Conservation (phyloP, 2,329 filamentous ascomycete genomes). For the Pseudogymnoascus sp. region DNA sequence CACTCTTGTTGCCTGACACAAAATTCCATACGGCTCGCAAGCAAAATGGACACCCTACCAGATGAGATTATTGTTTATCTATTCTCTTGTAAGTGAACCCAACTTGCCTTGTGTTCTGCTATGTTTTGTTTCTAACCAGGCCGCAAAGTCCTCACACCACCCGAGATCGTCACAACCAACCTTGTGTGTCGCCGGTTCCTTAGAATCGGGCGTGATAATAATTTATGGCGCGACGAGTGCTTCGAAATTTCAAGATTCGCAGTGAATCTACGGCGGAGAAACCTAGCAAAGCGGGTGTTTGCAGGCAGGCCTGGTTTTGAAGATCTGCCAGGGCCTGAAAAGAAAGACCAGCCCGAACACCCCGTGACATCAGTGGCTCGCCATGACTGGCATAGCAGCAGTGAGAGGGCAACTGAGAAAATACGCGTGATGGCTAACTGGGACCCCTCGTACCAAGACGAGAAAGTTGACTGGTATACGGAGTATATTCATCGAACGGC, state of each 20-base stretch:
- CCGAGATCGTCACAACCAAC: slow-evolving; percentile 60
- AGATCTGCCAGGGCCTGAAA: slow-evolving; percentile 23
- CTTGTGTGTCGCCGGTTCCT: slow-evolving; percentile 60
- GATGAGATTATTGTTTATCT: slow-evolving; percentile 26
- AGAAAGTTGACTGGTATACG: slow-evolving; percentile 74
- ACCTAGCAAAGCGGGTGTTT: slow-evolving; percentile 32
- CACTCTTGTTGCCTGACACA: neutral
- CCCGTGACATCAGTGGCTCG: slow-evolving; percentile 18
- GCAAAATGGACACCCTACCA: slow-evolving; percentile 21
- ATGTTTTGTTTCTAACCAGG: neutral
- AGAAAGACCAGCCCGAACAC: slow-evolving; percentile 20
- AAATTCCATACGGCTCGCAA: neutral
- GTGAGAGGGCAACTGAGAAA: slow-evolving; percentile 31
- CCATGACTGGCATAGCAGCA: slow-evolving; percentile 10
- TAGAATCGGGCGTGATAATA: slow-evolving; percentile 62
- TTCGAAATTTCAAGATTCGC: slow-evolving; percentile 63
- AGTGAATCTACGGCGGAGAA: slow-evolving; percentile 48
- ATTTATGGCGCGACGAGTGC: slow-evolving; percentile 68
- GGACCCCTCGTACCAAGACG: slow-evolving; percentile 68
- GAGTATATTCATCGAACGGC: slow-evolving; percentile 81
- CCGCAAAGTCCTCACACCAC: slow-evolving; percentile 52
- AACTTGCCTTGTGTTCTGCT: neutral
- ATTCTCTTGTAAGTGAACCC: slow-evolving; percentile 18
- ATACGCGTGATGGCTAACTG: slow-evolving; percentile 64
- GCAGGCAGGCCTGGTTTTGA: slow-evolving; percentile 33